These are phyloP conservation scores for Pichia nakasei DNA, from an alignment of 805 yeast genomes.

Conservation along the genomic window DNA sequence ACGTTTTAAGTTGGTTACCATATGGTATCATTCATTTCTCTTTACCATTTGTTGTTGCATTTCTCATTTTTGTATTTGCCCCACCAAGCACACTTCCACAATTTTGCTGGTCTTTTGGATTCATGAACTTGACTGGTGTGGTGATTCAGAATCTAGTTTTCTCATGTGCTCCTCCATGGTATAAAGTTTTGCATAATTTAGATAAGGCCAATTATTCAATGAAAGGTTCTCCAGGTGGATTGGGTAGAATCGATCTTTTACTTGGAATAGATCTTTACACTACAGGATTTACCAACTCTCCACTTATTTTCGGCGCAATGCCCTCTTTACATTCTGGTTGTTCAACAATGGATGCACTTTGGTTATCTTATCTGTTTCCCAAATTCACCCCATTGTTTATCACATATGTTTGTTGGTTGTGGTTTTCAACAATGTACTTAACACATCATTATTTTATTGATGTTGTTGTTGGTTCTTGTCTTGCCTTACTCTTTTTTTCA, in stretches of 20 bases:
- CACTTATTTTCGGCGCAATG: slow-evolving; percentile 79
- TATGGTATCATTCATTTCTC: slow-evolving; percentile 87
- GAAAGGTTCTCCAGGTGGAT: slow-evolving; percentile 94
- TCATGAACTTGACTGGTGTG: slow-evolving; percentile 85
- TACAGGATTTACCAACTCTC: slow-evolving; percentile 71
- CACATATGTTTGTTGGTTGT: slow-evolving; percentile 80
- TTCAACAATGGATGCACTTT: slow-evolving; percentile 88
- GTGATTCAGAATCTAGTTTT: slow-evolving; percentile 61
- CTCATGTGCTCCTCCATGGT: slow-evolving; percentile 99
- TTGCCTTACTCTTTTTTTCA: slow-evolving; percentile 62
- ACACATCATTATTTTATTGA: slow-evolving; percentile 96
- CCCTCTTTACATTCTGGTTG: slow-evolving; percentile 87
- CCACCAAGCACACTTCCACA: slow-evolving; percentile 83
- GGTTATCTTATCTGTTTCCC: slow-evolving; percentile 79
- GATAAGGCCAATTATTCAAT: slow-evolving; percentile 85
- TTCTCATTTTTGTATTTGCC: slow-evolving; percentile 70
- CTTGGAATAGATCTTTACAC: slow-evolving; percentile 80
- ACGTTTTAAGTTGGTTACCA: slow-evolving; percentile 88
- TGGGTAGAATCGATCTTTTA: slow-evolving; percentile 74
- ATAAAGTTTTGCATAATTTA: slow-evolving; percentile 72
- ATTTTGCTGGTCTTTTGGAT: slow-evolving; percentile 90
- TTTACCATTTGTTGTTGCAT: slow-evolving; percentile 84
- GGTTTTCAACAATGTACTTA: slow-evolving; percentile 98
- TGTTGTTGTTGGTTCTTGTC: slow-evolving; percentile 85
- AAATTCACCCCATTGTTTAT: slow-evolving; percentile 53